Base-by-base conservation (phyloP, 305 asterid genomes). In the Ilex paraguariensis region DNA sequence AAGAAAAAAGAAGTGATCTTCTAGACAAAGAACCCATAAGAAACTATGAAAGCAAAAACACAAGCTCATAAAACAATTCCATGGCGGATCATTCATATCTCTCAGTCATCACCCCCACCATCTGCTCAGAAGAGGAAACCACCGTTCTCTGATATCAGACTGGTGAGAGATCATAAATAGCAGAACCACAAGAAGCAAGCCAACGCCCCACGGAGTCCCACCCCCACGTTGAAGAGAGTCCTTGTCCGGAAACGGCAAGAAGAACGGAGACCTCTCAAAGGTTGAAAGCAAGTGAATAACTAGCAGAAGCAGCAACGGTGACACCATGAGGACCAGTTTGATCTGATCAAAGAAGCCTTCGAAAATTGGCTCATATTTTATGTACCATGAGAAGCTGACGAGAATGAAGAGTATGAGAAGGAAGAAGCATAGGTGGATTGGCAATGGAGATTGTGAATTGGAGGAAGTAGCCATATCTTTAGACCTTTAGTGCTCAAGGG, bases 201-300 rank as follows among this genome's bases (percentile, higher is more conserved):
- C 91, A 33, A 87, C 79, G 1, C 95, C 95, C 97, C 95, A 87
- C 7, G 97, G 97, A 67, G 95, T 85, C n/a, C 81, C 91, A 8
- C 87, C 90, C 40, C 84, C 87, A 55, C 85, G 75, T 60, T 82
- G 81, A 60, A 82, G 15, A 28, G 86, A 75, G 50, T 82, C 87
- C 28, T 67, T 74, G 70, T 77, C 83, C 50, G 86, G 86, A 52
- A 69, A 51, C 3, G 86, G 82, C 31, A 82, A 45, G 51, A 76
- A 80, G 51, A 73, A 66, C 30, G 69, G 73, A 33, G 77, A 64
- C 45, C 53, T 58, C 10, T 84, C 81, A 13, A 78, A 57, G 56
- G 50, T 58, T 46, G 87, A 73, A 56, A 87, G 75, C 59, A 87
- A 50, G 67, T 90, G 95, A 54, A 90, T 75, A 45, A 71, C 84